Percentiles rank a stretch among this genome's conserved stretches.
These are phyloP conservation scores for Lentinus brumalis DNA, from an alignment of 768 basidiomycete genomes.

Conservation along the genomic window DNA sequence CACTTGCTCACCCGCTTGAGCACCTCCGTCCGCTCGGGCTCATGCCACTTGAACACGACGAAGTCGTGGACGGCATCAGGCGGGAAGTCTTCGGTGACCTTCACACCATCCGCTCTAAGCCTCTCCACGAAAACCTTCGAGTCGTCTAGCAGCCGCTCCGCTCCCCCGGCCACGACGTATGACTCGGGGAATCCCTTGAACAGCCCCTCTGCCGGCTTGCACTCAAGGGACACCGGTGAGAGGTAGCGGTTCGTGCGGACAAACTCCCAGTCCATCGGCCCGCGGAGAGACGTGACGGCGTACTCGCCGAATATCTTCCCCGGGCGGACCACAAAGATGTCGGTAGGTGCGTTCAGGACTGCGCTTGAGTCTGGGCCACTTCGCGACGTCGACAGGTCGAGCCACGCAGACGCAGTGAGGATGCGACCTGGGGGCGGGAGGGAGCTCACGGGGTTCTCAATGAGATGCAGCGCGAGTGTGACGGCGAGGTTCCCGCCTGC, in stretches of 20 bases:
- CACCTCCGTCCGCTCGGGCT: slow-evolving; percentile 20
- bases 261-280: slow-evolving; percentile 6
- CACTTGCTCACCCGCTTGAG: slow-evolving; percentile 6
- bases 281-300: slow-evolving; percentile 6
- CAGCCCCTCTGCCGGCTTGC: slow-evolving; percentile 6
- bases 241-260: slow-evolving; percentile 18
- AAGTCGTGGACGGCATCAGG: slow-evolving; percentile 21
- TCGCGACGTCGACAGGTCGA: slow-evolving; percentile 48
- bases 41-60: slow-evolving; percentile 18
- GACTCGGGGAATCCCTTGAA: slow-evolving; percentile 37
- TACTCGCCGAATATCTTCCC: slow-evolving; percentile 6
- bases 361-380: slow-evolving; percentile 15
- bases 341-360: slow-evolving; percentile 31
- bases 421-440: slow-evolving; percentile 47
- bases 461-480: slow-evolving; percentile 61
- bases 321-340: slow-evolving; percentile 28
- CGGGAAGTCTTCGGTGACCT: slow-evolving; percentile 24
- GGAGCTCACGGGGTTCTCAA: slow-evolving; percentile 44
- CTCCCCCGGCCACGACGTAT: slow-evolving; percentile 33
- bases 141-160: slow-evolving; percentile 26
- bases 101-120: slow-evolving; percentile 8
- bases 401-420: slow-evolving; percentile 57
- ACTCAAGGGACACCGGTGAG: slow-evolving; percentile 17
- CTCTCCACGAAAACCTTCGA: slow-evolving; percentile 7
- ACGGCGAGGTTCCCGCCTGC: slow-evolving; percentile 76